Evolutionary conservation across 2,329 filamentous ascomycete species (phyloP).

Genomic region (Colletotrichum truncatum): DNA sequence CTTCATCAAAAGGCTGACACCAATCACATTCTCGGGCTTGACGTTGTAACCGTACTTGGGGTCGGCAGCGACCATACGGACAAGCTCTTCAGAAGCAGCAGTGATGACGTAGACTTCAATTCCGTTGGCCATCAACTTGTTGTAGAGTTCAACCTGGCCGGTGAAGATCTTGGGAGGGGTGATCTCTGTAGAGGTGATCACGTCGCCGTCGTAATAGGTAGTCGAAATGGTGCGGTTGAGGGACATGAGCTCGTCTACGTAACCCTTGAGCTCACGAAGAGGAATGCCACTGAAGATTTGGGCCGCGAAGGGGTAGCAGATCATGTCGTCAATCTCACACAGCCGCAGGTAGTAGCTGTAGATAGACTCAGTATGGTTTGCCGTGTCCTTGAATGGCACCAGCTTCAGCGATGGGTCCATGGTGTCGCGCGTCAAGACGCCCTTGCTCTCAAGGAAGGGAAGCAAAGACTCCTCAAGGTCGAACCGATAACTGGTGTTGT

Average conservation of each 20-base stretch:
- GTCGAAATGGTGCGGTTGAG: conserved; percentile 46
- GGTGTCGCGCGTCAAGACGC: conserved; percentile 49
- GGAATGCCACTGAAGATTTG: conserved; percentile 52
- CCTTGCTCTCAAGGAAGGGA: conserved; percentile 51
- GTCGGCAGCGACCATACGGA: conserved; percentile 55
- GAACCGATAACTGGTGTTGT: conserved; percentile 53
- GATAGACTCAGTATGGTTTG: conserved; percentile 47
- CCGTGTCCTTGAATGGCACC: conserved; percentile 51
- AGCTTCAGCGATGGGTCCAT: conserved; percentile 50
- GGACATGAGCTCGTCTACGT: conserved; percentile 57
- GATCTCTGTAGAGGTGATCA: conserved; percentile 39
- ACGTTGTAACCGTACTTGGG: conserved; percentile 56
- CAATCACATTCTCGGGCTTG: conserved; percentile 52
- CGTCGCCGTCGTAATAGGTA: conserved; percentile 46
- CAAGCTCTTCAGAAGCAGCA: conserved; percentile 53
- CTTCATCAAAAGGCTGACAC: conserved; percentile 48
- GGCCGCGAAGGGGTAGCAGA: conserved; percentile 54
- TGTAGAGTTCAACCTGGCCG: conserved; percentile 53
- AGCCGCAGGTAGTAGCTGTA: conserved; percentile 56
- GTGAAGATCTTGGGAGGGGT: conserved; percentile 46
- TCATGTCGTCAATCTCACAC: conserved; percentile 49
- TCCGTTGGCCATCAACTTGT: conserved; percentile 50
- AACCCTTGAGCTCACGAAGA: conserved; percentile 54
- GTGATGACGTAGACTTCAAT: conserved; percentile 53
- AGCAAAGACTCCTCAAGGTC: conserved; percentile 54